Percentiles rank a stretch among this genome's conserved stretches.
Evolutionary conservation across 192 early-diverging fungal genomes (phyloP).

Genomic region (Gonapodya prolifera): DNA sequence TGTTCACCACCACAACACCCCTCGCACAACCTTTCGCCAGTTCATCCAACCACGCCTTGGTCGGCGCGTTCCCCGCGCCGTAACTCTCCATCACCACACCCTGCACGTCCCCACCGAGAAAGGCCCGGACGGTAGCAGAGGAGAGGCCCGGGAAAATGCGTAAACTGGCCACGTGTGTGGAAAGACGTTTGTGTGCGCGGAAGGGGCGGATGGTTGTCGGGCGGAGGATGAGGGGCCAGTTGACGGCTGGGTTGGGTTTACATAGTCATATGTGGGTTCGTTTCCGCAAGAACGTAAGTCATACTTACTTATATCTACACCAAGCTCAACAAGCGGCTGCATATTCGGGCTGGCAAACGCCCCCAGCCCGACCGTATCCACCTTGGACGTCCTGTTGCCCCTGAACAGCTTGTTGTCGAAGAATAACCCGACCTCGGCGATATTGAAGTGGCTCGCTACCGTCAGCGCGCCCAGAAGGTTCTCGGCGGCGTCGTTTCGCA

Average conservation of each 20-base stretch:
- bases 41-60: constrained; percentile 72
- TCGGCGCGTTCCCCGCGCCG: constrained; percentile 93
- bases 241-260: constrained; percentile 50
- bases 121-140: constrained; percentile 69
- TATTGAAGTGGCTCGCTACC: constrained; percentile 95
- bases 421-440: constrained; percentile 88
- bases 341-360: constrained; percentile 84
- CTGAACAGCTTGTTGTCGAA: constrained; percentile 88
- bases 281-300: constrained; percentile 3
- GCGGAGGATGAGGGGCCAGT: constrained; percentile 74
- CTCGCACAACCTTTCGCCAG: constrained; percentile 76
- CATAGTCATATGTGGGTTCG: background rate
- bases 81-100: constrained; percentile 94
- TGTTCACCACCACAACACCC: constrained; percentile 95
- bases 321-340: constrained; percentile 77
- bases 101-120: constrained; percentile 68
- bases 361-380: constrained; percentile 67
- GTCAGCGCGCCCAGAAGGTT: constrained; percentile 92
- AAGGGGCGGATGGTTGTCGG: constrained; percentile 78
- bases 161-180: constrained; percentile 74
- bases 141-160: constrained; percentile 92
- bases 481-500: constrained; percentile 95
- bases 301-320: constrained; percentile 77
- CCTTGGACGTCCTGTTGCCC: constrained; percentile 75
- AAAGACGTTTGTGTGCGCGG: constrained; percentile 69